Base-by-base conservation (phyloP, 768 basidiomycete genomes). In the Lentinula boryana region DNA sequence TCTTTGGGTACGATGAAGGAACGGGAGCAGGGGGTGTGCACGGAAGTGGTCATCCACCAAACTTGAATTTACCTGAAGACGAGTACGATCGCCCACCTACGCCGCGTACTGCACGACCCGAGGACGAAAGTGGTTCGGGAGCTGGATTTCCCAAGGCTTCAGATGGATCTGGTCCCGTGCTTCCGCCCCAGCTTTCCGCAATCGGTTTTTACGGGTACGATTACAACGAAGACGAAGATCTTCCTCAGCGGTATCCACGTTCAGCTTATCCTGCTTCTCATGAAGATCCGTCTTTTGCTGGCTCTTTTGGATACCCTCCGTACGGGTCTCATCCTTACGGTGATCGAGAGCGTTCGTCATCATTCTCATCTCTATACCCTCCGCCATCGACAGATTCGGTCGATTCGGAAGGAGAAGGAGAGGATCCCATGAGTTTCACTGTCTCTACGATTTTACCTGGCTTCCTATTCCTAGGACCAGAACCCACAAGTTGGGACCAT, bases 401-500 rank as follows among this genome's bases (percentile, higher is more conserved):
- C 5, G 57, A 58, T 48, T 51, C 49, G 15, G 58, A 50, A 40
- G 36, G 58, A 13, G 58, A 60, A n/a, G 58, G 84, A 54, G 87
- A 86, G 18, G 74, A 84, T 23, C 80, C 84, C 65, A 84, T 86
- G 4, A 72, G 74, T 5, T 98, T 97, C 70, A 76, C 80, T n/a
- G 84, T 97, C 40, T 96, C 94, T 15, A 91, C 89, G 18, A 97
- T 98, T 64, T 78, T 98, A 2, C 95, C 95, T 2, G 83, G 85
- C 60, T 97, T 97, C 74, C 76, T 98, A 31, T 98, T 84, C 72
- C 81, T 98, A 35, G 96, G 95, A 1, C 93, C 95, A 0, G 96
- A 98, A 71, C 79, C 91, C 31, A 88, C 88, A 3, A 72, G 78
- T 10, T 77, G 79, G 56, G 88, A 86, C 63, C 92, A 98, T 66